These are phyloP conservation scores for Collybia sp. DNA, from an alignment of 768 basidiomycete species.

Conservation along the genomic window DNA sequence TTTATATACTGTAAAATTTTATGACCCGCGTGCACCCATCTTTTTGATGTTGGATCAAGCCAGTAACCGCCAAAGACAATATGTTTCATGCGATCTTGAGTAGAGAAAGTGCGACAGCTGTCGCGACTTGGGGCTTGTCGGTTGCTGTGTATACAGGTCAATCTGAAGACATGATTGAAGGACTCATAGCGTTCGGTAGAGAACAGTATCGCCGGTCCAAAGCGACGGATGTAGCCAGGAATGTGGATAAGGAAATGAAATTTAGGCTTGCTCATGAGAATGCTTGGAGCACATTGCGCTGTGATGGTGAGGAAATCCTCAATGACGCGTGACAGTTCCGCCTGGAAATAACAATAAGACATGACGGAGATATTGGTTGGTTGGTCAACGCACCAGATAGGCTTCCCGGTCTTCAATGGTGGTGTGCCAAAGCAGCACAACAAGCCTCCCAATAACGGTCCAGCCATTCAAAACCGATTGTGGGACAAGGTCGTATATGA, in stretches of 20 bases:
- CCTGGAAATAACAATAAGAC: background rate
- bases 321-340: constrained; percentile 10
- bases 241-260: constrained; percentile 19
- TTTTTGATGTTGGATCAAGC: background rate
- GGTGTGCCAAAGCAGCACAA: constrained; percentile 21
- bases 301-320: constrained; percentile 11
- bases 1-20: background rate
- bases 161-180: constrained; percentile 14
- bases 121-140: background rate
- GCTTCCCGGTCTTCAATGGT: constrained; percentile 15
- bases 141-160: background rate
- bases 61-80: background rate
- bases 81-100: background rate
- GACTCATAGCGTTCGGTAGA: constrained; percentile 23
- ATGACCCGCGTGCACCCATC: background rate
- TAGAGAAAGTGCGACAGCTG: background rate
- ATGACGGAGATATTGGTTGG: background rate
- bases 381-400: constrained; percentile 14
- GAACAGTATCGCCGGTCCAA: constrained; percentile 22
- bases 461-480: constrained; percentile 12
- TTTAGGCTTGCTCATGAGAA: constrained; percentile 15
- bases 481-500: constrained; percentile 19
- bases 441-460: constrained; percentile 13
- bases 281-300: constrained; percentile 15
- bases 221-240: constrained; percentile 15